Base-by-base conservation (phyloP, 2,329 filamentous ascomycete genomes). In the Blastomyces parvus region DNA sequence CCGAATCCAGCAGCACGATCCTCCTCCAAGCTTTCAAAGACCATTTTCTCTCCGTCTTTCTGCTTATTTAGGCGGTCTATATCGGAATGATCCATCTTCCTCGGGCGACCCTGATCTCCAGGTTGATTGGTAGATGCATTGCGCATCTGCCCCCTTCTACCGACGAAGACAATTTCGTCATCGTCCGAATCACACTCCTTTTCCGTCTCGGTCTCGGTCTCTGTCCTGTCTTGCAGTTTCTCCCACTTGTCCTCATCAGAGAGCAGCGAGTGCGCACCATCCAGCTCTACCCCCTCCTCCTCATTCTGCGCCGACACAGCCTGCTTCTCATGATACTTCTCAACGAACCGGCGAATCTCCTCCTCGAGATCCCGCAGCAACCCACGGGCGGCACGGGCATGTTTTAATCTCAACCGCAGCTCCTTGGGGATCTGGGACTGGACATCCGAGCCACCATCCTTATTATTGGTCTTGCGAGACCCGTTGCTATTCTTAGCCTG, bases 91-190 rank as follows among this genome's bases (percentile, higher is more conserved):
- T 75, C 68, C 44, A 71, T 66, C 65, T 84, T 79, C 52, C 83
- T 79, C 50, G 81, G 76, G 2, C 81, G 81, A 69, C 77, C 78
- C 72, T 82, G 83, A 71, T 42, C 17, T 17, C 5, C 17, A 42
- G 40, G 11, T 14, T 42, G 40, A 19, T 81, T 82, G 55, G 78
- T 77, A 53, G 79, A 77, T 64, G 80, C 73, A 79, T 90, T 75
- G 76, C 84, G 74, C 86, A 87, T 82, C 78, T 86, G 73, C 70
- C 84, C 83, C 63, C 86, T 84, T 11, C 84, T 79, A 0, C 90
- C 92, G 5, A 95, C 86, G 74, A 97, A 97, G 13, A 97, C 91
- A 67, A 97, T 91, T 66, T 95, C 91, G 38, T 83, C 83, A 50
- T 80, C 81, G 62, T 83, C 81, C 13, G 65, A 69, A 19, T 69